phyloP scores from a whole-genome alignment of 2,329 filamentous ascomycete genomes.

The Hypoxylon sp. region DNA sequence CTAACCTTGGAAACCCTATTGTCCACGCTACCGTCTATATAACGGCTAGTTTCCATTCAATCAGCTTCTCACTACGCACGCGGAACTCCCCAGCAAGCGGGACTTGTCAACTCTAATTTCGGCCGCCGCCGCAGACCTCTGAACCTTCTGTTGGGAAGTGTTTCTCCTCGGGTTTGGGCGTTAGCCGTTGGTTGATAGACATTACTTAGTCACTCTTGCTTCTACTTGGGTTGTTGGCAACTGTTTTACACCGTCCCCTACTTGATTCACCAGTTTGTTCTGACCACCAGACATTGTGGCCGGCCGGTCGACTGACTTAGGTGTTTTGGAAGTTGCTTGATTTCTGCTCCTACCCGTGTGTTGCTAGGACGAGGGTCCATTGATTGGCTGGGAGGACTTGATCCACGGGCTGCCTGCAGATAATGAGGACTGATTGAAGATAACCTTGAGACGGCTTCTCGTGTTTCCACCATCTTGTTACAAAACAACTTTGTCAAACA shows the following conservation, averaged over 20 bases:
- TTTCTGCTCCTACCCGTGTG: constrained; percentile 45
- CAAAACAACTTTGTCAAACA: constrained; percentile 40
- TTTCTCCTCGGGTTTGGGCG: constrained; percentile 1
- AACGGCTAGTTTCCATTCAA: constrained; percentile 6
- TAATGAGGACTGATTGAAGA: constrained; percentile 41
- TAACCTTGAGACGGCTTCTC: constrained; percentile 33
- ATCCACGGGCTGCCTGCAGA: constrained; percentile 45
- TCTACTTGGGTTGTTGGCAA: constrained; percentile 4
- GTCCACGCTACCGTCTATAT: constrained; percentile 5
- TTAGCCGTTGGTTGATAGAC: constrained; percentile 25
- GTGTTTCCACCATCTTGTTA: constrained; percentile 34
- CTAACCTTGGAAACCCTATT: constrained; percentile 27
- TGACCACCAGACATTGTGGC: constrained; percentile 22
- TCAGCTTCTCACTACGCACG: constrained; percentile 11
- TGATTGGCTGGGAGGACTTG: constrained; percentile 41
- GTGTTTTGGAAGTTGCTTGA: constrained; percentile 39
- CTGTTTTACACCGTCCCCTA: constrained; percentile 10
- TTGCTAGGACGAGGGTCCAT: constrained; percentile 16
- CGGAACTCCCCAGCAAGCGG: constrained; percentile 23
- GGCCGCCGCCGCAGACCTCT: constrained; percentile 1
- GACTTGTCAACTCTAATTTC: constrained; percentile 20
- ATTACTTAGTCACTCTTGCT: constrained; percentile 10
- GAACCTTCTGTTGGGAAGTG: constrained; percentile 22
- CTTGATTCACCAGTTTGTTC: constrained; percentile 27
- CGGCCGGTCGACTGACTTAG: constrained; percentile 26